phyloP scores from a whole-genome alignment of 306 rosid species.

The Psophocarpus tetragonolobus region DNA sequence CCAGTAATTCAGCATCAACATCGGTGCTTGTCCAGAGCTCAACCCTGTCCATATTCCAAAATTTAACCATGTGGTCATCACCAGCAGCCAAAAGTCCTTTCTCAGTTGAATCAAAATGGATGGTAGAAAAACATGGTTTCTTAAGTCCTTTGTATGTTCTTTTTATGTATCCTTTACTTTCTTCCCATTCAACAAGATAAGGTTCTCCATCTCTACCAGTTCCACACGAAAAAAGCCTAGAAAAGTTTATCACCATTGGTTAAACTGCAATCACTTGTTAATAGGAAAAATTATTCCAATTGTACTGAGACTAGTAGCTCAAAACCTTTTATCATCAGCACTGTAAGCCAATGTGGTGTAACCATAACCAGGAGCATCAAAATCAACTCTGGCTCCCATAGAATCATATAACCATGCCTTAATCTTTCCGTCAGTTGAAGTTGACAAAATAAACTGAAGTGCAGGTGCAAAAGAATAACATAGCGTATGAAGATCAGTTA shows the following conservation, averaged over 20 bases:
- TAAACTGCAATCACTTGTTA: background rate
- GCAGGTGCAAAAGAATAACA: constrained; percentile 3
- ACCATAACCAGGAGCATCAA: constrained; percentile 38
- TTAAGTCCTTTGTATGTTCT: constrained; percentile 44
- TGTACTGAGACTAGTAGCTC: background rate
- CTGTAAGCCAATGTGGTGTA: constrained; percentile 42
- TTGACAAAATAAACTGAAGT: constrained; percentile 38
- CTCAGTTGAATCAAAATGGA: constrained; percentile 40
- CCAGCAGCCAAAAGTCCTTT: constrained; percentile 48
- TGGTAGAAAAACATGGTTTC: constrained; percentile 22
- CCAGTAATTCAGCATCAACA: constrained; percentile 42
- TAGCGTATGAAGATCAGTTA: background rate
- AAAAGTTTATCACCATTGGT: background rate
- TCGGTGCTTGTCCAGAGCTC: constrained; percentile 24
- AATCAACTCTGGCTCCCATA: constrained; percentile 3
- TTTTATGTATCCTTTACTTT: constrained; percentile 35
- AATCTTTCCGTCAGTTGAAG: constrained; percentile 43
- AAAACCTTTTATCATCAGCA: constrained; percentile 43
- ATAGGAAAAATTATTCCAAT: background rate
- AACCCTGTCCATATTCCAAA: constrained; percentile 52
- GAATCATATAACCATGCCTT: constrained; percentile 42
- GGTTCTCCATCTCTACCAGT: constrained; percentile 43
- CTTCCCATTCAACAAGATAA: constrained; percentile 51
- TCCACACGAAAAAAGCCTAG: constrained; percentile 53
- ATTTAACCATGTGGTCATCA: constrained; percentile 41